Base-by-base conservation (phyloP, 805 yeast species). In the Saturnispora dispora region DNA sequence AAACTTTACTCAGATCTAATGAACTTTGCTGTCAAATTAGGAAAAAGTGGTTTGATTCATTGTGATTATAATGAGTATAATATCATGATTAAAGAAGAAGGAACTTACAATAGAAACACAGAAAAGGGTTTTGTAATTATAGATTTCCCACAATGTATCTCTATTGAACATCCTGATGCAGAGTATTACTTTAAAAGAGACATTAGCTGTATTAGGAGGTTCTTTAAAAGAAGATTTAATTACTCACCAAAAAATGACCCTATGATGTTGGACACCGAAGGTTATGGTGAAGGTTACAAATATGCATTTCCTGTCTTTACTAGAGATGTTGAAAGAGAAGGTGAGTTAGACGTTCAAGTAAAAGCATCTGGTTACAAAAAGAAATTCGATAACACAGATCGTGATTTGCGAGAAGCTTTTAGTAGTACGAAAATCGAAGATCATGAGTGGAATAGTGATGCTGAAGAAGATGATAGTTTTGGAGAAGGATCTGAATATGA, bases 41-140 rank as follows among this genome's bases (percentile, higher is more conserved):
- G 86, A 5, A 83, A 85, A 60, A 79, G 83, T 58, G 99, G 99
- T 1, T 74, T 93, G 51, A 89, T 93, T 50, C 99, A 93, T 68
- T 91, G 99, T 75, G 99, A 93, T 72, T 93, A 83, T 71, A 93
- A 93, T 67, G 99, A 93, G 70, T 93, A 93, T 68, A 93, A 93
- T 66, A 88, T 93, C 58, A 88, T 93, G 78, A 82, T 88, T 30
- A 74, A 85, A 40, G 68, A 67, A 25, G 60, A 57, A 28, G 85
- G 85, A 55, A 73, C 78, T 32, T 78, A 77, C 44, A 77, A 74
- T 18, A 69, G 70, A 17, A 62, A 73, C 18, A 70, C 69, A 52
- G 87, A 82, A 51, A 69, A 71, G 42, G 93, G 87, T 47, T 88
- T 89, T 60, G 84, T 90, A 20, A 96, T 93, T 27, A 91, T 93